Evolutionary conservation across 2,329 filamentous ascomycete species (phyloP), one percentile per base, ranked within the genome.

Genomic region (Nemania sp.): DNA sequence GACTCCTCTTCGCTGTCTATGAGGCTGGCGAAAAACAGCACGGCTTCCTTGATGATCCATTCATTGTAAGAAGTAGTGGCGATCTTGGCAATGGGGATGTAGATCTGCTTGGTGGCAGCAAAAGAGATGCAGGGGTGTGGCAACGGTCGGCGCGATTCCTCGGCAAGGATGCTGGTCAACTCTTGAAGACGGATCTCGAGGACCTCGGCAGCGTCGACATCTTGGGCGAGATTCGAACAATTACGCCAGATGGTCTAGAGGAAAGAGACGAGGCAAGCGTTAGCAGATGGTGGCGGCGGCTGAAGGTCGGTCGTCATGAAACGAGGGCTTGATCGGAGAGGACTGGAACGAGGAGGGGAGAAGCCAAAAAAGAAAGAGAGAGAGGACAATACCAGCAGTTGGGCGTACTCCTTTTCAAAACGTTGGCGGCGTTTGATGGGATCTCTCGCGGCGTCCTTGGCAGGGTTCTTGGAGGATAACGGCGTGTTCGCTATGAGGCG

Each of bases 1-100:
- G 92, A 92, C 73, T 97, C 95, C 77, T 97, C 93, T 75, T 98
- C 95, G 74, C 92, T 95, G 77, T 99, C 95, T 70, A 98, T 91
- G 65, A 99, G 83, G 15, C 92, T 92, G 59, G 91, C 92, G 76
- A 97, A 97, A 72, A 97, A 88, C 42, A 89, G 81, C 39, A 97
- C 90, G 25, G 91, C 90, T 71, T 94, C 90, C 66, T 89, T 88
- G 68, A 98, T 89, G 71, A 97, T 89, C 72, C 87, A 89, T 69
- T 96, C 90, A 75, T 96, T 90, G 74, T 91, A 89, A 34, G 90
- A 92, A 0, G 89, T 89, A 2, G 91, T 87, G 2, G 93, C 92
- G 68, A 98, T 92, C 77, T 96, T 92, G 65, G 91, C 90, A 65
- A 98, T 88, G 12, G 91, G 90, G 4, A 92, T 87, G 74, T 96